Evolutionary conservation across 192 early-diverging fungal genomes (phyloP), one percentile per base, ranked within the genome.

Genomic region (Mortierella alpina): DNA sequence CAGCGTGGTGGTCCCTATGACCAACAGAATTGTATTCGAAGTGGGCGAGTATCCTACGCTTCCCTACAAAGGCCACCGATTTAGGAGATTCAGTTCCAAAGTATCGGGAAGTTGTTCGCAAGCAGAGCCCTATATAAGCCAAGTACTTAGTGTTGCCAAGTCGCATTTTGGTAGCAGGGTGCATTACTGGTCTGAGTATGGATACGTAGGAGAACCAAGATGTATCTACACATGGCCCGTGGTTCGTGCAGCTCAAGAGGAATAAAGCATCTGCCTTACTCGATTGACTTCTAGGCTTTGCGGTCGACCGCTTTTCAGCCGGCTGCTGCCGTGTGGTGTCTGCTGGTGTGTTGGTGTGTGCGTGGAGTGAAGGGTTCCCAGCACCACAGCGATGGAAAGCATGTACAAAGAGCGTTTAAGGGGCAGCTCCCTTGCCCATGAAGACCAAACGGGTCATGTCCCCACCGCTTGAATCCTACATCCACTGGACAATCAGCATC

Each of bases 1-100:
- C 65, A 67, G 41, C 54, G 5, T 42, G 42, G 44, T 67, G 14
- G 54, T 67, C 42, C 42, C 1, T 47, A 40, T 18, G 53, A 20
- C 44, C 65, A 14, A 67, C 54, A 56, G 44, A 57, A 57, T 67
- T 57, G 53, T 45, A 56, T 67, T 67, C 65, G 18, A 57, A 44
- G 65, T 56, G 52, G 66, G 67, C 48, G 67, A 70, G 49, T 59
- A 70, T 61, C 68, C 58, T 61, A 70, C 58, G 15, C 57, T 70
- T 17, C 68, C 59, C 41, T 44, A 52, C 41, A 44, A 70, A 60
- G 22, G 68, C 59, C 68, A 60, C 46, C 68, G 57, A 70, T 70
- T 70, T 59, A 70, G 58, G 53, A 59, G 68, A 70, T 70, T 70
- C 50, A 70, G 68, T 48, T 70, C 68, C 59, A 70, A 61, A 53